Percentiles rank a stretch among this genome's conserved stretches.
phyloP scores from a whole-genome alignment of 2,329 filamentous ascomycete genomes.

The Lachnellula willkommii region DNA sequence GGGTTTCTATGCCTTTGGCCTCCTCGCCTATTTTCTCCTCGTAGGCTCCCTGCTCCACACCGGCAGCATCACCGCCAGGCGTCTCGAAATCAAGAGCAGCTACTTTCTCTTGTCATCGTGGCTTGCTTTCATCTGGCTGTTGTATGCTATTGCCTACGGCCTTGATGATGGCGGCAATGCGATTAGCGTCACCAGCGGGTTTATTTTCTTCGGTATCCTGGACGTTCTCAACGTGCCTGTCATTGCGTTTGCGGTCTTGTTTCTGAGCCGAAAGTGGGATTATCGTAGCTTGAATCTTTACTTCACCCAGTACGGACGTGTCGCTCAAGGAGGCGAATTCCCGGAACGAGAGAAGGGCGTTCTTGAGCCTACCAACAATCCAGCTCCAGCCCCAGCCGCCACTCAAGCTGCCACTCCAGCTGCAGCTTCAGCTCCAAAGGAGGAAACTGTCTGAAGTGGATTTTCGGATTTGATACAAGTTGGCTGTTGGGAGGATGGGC shows the following conservation, averaged over 20 bases:
- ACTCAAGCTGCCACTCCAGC: background rate
- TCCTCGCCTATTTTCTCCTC: slow-evolving; percentile 52
- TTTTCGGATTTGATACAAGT: background rate
- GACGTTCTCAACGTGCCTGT: slow-evolving; percentile 60
- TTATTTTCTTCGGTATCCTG: slow-evolving; percentile 62
- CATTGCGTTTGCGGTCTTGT: slow-evolving; percentile 10
- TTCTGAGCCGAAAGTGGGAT: slow-evolving; percentile 16
- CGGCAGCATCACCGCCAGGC: slow-evolving; percentile 49
- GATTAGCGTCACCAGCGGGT: slow-evolving; percentile 59
- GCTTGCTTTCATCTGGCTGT: slow-evolving; percentile 54
- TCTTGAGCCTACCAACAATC: background rate
- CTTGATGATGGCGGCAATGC: slow-evolving; percentile 59
- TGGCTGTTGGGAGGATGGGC: background rate
- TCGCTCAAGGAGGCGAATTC: slow-evolving; percentile 14
- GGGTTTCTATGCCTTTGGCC: slow-evolving; percentile 58
- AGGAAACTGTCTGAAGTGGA: background rate
- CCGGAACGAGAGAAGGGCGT: slow-evolving; percentile 16
- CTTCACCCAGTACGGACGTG: slow-evolving; percentile 27
- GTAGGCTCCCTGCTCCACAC: slow-evolving; percentile 52
- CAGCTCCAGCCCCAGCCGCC: background rate
- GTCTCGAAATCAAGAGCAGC: slow-evolving; percentile 47
- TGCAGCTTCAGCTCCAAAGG: background rate
- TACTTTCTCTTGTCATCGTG: slow-evolving; percentile 53
- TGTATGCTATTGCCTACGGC: slow-evolving; percentile 62
- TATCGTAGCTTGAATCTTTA: slow-evolving; percentile 22